phyloP scores from a whole-genome alignment of 2,329 filamentous ascomycete genomes.

The Diaporthe batatas region DNA sequence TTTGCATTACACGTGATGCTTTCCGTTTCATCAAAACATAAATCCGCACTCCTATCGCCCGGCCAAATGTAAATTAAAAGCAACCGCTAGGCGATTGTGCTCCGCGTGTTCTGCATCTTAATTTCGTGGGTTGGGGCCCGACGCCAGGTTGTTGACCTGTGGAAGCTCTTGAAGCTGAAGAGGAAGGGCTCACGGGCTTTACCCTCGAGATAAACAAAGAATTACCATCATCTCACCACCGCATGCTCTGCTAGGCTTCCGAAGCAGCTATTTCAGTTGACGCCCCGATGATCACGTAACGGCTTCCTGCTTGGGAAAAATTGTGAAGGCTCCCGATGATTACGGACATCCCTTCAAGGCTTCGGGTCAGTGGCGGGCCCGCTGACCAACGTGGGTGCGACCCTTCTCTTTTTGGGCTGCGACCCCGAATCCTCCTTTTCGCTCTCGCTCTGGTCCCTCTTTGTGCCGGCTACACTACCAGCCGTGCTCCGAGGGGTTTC shows the following conservation, averaged over 20 bases:
- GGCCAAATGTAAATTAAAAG: slow-evolving; percentile 1
- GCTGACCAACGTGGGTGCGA: slow-evolving; percentile 75
- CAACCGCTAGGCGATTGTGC: slow-evolving; percentile 2
- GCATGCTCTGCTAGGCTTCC: background rate
- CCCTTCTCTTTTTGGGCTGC: slow-evolving; percentile 76
- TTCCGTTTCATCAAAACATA: background rate
- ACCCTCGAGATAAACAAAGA: background rate
- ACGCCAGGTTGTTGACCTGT: slow-evolving; percentile 6
- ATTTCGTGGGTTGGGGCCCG: background rate
- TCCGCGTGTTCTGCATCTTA: slow-evolving; percentile 11
- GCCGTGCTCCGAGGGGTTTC: slow-evolving; percentile 81
- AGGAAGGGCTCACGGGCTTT: background rate
- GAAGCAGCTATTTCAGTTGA: background rate
- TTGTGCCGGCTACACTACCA: slow-evolving; percentile 67
- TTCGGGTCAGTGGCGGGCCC: slow-evolving; percentile 41
- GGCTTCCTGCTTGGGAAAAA: background rate
- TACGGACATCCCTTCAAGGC: background rate
- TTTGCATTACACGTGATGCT: background rate
- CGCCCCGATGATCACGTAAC: background rate
- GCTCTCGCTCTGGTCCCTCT: slow-evolving; percentile 69
- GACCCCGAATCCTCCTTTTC: slow-evolving; percentile 64
- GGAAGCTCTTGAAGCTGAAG: background rate
- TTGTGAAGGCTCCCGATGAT: background rate
- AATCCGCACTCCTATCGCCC: background rate
- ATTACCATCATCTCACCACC: background rate